Percentiles rank a stretch among this genome's conserved stretches.
phyloP scores from a whole-genome alignment of 1,284 basidiomycete species.

The Vanrija sp. region DNA sequence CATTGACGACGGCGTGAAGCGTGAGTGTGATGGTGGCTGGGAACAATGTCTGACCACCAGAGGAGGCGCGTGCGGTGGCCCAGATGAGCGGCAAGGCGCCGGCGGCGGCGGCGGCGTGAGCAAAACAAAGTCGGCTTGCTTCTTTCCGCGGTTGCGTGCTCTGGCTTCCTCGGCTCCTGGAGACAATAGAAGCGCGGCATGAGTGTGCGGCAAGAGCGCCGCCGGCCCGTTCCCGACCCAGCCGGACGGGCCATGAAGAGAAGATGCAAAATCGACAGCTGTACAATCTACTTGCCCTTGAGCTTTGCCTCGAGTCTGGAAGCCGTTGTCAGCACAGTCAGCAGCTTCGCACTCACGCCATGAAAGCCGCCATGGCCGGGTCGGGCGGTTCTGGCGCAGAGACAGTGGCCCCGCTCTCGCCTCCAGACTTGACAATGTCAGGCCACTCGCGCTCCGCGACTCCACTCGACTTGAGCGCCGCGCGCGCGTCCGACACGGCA shows the following conservation, averaged over 20 bases:
- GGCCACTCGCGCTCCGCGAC: constrained; percentile 69
- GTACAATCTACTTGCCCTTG: not conserved
- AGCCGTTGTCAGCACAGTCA: not conserved
- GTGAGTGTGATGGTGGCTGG: not conserved
- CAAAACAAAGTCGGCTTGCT: not conserved
- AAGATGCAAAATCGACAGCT: not conserved
- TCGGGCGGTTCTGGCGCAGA: constrained; percentile 2
- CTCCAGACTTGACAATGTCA: constrained; percentile 24
- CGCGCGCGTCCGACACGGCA: constrained; percentile 56
- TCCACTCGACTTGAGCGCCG: constrained; percentile 53
- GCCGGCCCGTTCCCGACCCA: too few relatives aligned
- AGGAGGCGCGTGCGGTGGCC: not conserved
- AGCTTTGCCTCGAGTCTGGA: constrained; percentile 6
- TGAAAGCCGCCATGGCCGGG: constrained; percentile 17
- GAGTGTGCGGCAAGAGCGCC: not conserved
- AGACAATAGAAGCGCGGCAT: too few relatives aligned
- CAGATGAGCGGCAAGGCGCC: not conserved
- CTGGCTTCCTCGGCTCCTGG: too few relatives aligned
- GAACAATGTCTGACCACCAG: not conserved
- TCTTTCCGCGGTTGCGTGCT: not conserved
- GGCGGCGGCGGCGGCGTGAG: not conserved
- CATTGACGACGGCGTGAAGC: not conserved
- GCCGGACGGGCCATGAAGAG: too few relatives aligned
- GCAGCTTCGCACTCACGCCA: constrained; percentile 11
- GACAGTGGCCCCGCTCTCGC: constrained; percentile 11